These are phyloP conservation scores for Oryza meyeriana DNA, from an alignment of 176 grass and related monocot species.

Conservation along the genomic window DNA sequence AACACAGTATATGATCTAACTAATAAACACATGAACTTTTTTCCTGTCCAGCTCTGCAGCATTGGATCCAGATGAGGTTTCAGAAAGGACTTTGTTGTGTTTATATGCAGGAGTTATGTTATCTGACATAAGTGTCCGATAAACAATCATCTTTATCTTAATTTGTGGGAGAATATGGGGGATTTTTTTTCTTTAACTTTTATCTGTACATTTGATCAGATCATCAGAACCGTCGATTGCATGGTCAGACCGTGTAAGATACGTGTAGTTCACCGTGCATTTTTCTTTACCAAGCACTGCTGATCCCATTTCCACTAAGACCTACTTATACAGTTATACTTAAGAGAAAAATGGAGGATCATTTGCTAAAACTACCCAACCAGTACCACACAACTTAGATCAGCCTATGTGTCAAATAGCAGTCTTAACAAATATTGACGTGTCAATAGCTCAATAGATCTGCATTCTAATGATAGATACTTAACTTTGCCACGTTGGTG, in stretches of 20 bases:
- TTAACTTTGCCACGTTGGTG: neutral
- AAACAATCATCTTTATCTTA: too few relatives aligned
- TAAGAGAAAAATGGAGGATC: neutral
- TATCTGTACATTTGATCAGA: neutral
- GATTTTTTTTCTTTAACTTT: neutral
- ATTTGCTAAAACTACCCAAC: neutral
- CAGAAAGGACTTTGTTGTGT: neutral
- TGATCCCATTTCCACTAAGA: neutral
- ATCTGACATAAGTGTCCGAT: neutral
- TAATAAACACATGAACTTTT: neutral
- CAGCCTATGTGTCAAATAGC: constrained; percentile 4
- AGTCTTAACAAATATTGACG: neutral
- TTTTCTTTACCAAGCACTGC: neutral
- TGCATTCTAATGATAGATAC: neutral
- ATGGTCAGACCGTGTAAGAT: neutral
- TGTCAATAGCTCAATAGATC: constrained; percentile 20
- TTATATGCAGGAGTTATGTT: neutral
- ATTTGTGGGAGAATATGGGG: neutral
- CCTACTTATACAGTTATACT: neutral
- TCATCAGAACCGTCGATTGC: neutral
- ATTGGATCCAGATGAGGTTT: neutral
- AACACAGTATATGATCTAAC: neutral
- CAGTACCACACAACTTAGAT: neutral
- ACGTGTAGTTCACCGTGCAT: neutral
- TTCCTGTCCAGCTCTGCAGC: neutral